These are phyloP conservation scores for Phaeotremella fagi DNA, from an alignment of 768 basidiomycete species.

Conservation along the genomic window DNA sequence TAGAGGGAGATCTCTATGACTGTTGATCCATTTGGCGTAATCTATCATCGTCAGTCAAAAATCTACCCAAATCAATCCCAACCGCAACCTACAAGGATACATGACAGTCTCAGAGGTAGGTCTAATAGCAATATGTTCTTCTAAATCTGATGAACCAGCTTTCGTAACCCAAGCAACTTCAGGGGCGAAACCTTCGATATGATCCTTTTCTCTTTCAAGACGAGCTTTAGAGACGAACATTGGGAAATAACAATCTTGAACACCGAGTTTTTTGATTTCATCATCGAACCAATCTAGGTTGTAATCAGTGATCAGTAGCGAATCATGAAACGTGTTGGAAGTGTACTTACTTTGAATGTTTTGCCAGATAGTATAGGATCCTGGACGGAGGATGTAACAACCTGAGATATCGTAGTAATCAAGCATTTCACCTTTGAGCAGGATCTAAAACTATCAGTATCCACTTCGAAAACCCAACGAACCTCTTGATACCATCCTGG, in stretches of 20 bases:
- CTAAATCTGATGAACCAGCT: conserved; percentile 87
- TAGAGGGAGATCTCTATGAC: conserved; percentile 91
- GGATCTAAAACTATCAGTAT: conserved; percentile 57
- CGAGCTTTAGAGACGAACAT: conserved; percentile 94
- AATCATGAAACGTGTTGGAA: neutral
- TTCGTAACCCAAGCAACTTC: conserved; percentile 99
- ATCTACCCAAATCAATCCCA: neutral
- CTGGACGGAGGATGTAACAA: conserved; percentile 96
- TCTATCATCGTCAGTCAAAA: conserved; percentile 53
- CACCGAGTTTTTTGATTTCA: conserved; percentile 86
- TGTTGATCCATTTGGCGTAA: conserved; percentile 98
- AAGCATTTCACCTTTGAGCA: conserved; percentile 96
- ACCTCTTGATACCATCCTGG: conserved; percentile 90
- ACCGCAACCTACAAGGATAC: conserved; percentile 77
- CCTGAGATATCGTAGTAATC: conserved; percentile 99
- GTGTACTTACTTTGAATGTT: conserved; percentile 70
- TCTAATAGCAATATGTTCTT: conserved; percentile 95
- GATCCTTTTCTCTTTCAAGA: conserved; percentile 93
- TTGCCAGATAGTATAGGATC: conserved; percentile 98
- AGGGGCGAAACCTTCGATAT: conserved; percentile 98
- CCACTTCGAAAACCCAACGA: conserved; percentile 31
- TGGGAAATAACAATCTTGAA: conserved; percentile 97
- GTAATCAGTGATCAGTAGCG: conserved; percentile 4
- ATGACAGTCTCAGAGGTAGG: conserved; percentile 98
- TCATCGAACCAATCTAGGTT: conserved; percentile 80